Evolutionary conservation across 805 yeast species (phyloP), one percentile per base, ranked within the genome.

Genomic region (Candida odintsovae): DNA sequence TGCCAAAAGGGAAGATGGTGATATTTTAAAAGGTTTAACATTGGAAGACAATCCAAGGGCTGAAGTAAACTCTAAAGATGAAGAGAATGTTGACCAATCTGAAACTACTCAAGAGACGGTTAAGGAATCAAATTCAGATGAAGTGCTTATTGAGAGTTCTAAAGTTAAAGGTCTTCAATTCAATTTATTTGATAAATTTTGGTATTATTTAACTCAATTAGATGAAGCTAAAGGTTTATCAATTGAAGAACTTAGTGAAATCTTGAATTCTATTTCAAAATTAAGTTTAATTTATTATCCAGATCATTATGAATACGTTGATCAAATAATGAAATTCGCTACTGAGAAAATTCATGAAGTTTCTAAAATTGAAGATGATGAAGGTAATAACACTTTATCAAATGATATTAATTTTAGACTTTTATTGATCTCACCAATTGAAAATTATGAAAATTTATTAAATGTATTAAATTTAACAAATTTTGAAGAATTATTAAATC

Each of bases 241-340:
- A 1, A 59, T 76, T n/a, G 80, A 76, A 25, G 92, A 86, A 49
- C 77, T 78, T 46, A 75, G 86, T 9, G 71, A 76, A 1, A 70
- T 90, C 19, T 67, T 88, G 40, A 83, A 82, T 48, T 77, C 84
- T n/a, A 71, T 87, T 28, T 72, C 84, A 43, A 76, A 75, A 50
- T 64, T 90, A 40, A 74, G 89, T 0, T 69, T 88, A 37, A 70
- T 75, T 5, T 86, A 82, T 66, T 86, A 86, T 58, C 85, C 88
- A 7, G 68, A 74, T 0, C 77, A 81, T 47, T 71, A 71, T 50
- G 74, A 70, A 6, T 79, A 86, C 61, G 69, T 90, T 46, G 82
- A 86, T 58, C 64, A 67, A 29, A 70, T 90, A 22, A 83, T 77
- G 62, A 65, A 76, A 47, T 82, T 76, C 60, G 81, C 88, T 1